A percentile compares a stretch with the other conserved stretches of the same genome.
Conservation (phyloP, 495 filamentous ascomycete species). For the Trichocladium antarcticum region DNA sequence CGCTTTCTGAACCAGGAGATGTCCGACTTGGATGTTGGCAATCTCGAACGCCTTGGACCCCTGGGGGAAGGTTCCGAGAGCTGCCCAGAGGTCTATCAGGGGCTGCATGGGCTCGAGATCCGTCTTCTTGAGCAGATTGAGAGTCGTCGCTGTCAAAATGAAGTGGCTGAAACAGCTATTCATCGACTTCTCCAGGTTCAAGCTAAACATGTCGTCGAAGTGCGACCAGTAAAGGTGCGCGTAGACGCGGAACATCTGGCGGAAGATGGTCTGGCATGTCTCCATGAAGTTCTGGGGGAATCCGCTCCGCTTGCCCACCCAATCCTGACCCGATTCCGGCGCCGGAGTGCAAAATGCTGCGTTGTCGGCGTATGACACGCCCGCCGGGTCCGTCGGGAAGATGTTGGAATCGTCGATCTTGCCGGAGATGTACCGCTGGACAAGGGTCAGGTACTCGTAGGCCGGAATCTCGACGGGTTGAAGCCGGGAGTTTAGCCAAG, state of each 20-base stretch:
- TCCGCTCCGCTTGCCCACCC: conserved; percentile 77
- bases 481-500: conserved; percentile 64
- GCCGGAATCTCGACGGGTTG: conserved; percentile 63
- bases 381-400: conserved; percentile 66
- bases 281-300: conserved; percentile 81
- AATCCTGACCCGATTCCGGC: conserved; percentile 45
- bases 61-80: conserved; percentile 67
- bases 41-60: conserved; percentile 50
- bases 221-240: conserved; percentile 82
- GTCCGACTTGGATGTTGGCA: conserved; percentile 39
- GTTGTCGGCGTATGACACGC: conserved; percentile 47
- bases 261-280: conserved; percentile 83
- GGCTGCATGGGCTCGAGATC: conserved; percentile 93
- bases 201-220: conserved; percentile 71
- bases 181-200: conserved; percentile 70
- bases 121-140: conserved; percentile 69
- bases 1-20: conserved; percentile 36
- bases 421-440: conserved; percentile 85
- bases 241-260: conserved; percentile 95
- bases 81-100: conserved; percentile 79
- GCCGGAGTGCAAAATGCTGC: conserved; percentile 47
- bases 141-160: conserved; percentile 74
- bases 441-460: conserved; percentile 80
- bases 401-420: conserved; percentile 77
- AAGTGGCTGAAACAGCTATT: conserved; percentile 97